These are phyloP conservation scores for Pelargonium fulgidum DNA, from an alignment of 441 rosid genomes.

Conservation along the genomic window DNA sequence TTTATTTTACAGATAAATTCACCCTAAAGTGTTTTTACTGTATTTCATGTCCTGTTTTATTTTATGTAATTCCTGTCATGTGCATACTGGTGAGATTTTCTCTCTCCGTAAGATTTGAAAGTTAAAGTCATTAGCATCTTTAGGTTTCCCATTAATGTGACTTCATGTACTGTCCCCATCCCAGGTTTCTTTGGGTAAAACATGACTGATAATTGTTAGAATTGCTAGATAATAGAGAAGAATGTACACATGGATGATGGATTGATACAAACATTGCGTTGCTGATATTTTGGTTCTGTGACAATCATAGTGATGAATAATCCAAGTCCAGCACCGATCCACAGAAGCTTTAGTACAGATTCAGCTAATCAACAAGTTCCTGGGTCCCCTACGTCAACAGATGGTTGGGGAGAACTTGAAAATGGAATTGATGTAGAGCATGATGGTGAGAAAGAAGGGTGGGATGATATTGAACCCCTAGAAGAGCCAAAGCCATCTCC, in stretches of 20 bases:
- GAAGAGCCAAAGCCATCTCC: slow-evolving; percentile 84
- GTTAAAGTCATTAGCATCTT: not conserved
- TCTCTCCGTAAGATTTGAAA: not conserved
- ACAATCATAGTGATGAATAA: slow-evolving; percentile 43
- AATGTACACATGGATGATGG: not conserved
- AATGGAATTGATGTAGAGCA: slow-evolving; percentile 69
- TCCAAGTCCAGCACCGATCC: slow-evolving; percentile 45
- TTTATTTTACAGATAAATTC: not conserved
- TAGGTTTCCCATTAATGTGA: not conserved
- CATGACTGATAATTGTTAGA: not conserved
- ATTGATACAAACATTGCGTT: not conserved
- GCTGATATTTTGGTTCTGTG: slow-evolving; percentile 23
- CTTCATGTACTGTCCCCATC: not conserved
- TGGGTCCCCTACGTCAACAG: slow-evolving; percentile 84
- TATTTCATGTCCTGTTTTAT: not conserved
- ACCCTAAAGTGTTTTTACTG: not conserved
- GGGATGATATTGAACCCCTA: slow-evolving; percentile 94
- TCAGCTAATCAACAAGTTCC: slow-evolving; percentile 68
- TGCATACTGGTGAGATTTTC: not conserved
- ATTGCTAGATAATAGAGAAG: not conserved
- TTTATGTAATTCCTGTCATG: not conserved
- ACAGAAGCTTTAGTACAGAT: slow-evolving; percentile 59
- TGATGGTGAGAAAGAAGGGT: slow-evolving; percentile 79
- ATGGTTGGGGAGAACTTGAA: slow-evolving; percentile 98
- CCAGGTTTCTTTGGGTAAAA: not conserved